A percentile compares a stretch with the other conserved stretches of the same genome.
These are phyloP conservation scores for Kwoniella dendrophila DNA, from an alignment of 768 basidiomycete species.

Conservation along the genomic window DNA sequence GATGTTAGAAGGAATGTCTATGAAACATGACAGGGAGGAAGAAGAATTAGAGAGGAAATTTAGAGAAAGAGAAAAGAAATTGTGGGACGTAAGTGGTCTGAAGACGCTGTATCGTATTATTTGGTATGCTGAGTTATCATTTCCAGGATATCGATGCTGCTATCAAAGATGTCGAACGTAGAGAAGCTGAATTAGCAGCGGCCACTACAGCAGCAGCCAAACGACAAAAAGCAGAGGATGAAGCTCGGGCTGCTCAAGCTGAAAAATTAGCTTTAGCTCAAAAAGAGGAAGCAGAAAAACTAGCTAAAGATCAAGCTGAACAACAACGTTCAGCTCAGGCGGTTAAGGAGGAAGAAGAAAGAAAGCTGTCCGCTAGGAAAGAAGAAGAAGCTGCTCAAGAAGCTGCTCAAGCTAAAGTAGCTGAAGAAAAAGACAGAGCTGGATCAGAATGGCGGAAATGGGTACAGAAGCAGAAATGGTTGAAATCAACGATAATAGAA, in stretches of 20 bases:
- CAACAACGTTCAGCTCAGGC: slow-evolving; percentile 21
- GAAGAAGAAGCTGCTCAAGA: slow-evolving; percentile 20
- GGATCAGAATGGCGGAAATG: slow-evolving; percentile 43
- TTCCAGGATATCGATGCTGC: slow-evolving; percentile 42
- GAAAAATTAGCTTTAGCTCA: slow-evolving; percentile 41
- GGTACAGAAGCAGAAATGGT: slow-evolving; percentile 45
- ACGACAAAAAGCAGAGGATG: slow-evolving; percentile 54
- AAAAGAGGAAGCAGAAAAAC: slow-evolving; percentile 60
- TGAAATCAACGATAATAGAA: slow-evolving; percentile 58
- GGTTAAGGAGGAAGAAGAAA: slow-evolving; percentile 23
- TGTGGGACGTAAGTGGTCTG: slow-evolving; percentile 28
- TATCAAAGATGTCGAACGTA: slow-evolving; percentile 29
- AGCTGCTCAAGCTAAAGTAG: slow-evolving; percentile 23
- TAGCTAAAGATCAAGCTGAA: slow-evolving; percentile 58
- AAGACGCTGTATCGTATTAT: background rate
- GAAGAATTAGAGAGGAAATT: slow-evolving; percentile 75
- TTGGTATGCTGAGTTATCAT: background rate
- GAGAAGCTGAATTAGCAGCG: slow-evolving; percentile 27
- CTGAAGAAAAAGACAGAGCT: slow-evolving; percentile 36
- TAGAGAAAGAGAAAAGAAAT: slow-evolving; percentile 71
- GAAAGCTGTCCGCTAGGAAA: no score
- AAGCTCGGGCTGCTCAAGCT: slow-evolving; percentile 53
- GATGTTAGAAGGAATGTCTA: slow-evolving; percentile 43
- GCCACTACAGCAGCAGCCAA: slow-evolving; percentile 12
- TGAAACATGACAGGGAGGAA: slow-evolving; percentile 62